Evolutionary conservation across 345 rosid species (phyloP), one percentile per base, ranked within the genome.

Genomic region (Mangifera indica): DNA sequence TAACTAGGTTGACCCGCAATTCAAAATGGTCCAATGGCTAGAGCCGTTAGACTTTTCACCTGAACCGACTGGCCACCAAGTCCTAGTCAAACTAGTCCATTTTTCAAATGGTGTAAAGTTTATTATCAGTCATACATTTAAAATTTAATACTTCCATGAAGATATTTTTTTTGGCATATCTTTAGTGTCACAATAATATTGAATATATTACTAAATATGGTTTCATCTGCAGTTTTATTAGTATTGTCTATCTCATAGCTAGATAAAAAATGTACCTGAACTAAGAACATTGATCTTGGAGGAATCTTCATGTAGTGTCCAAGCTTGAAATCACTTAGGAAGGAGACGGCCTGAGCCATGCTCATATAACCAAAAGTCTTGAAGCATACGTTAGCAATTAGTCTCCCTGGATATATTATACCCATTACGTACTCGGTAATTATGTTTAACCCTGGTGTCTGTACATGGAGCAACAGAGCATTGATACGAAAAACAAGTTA

Each of bases 261-360:
- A 52, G 66, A 62, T 3, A 46, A 58, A 11, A 66, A 62, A 77
- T 49, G 40, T 83, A 84, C 94, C 95, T 87, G 96, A 79, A 93
- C 98, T 81, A 93, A 82, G 89, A 91, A 93, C 98, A 93, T 91
- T n/a, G 93, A 91, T 74, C 93, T 82, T 68, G 96, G 97, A 64
- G 98, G 98, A 44, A 93, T 93, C 87, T 91, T 93, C 98, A 93
- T 93, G 82, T 91, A 93, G 73, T 93, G 97, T 61, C 98, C 98
- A 37, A 89, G 87, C 84, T 93, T 93, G 88, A 93, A 93, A 86
- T 93, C 97, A 61, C 24, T 87, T 69, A 91, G 88, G 84, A 93
- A 93, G 45, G 98, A 93, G 34, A 93, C 87, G 46, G 98, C 96
- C 67, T 93, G 97, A 66, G 86, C 84, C 96, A 88, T 88, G 82